Conservation (phyloP, 176 grass and related monocot genomes). For the Bothriochloa decipiens region DNA sequence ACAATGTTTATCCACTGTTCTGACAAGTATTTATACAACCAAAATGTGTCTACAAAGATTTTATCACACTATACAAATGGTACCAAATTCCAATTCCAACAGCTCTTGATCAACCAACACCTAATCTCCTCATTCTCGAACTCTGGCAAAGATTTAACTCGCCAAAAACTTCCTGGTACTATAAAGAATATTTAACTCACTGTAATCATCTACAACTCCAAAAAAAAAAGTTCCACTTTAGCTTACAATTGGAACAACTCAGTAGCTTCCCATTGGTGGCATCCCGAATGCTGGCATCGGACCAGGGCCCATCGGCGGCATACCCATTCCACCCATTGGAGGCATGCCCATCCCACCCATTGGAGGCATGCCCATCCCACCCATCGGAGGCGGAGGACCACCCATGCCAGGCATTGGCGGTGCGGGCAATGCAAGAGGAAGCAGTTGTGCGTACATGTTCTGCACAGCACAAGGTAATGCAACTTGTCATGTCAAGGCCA, state of each 20-base stretch:
- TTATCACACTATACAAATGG: constrained; percentile 2
- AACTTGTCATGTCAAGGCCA: constrained; percentile 12
- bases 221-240: background rate
- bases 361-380: constrained; percentile 23
- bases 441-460: constrained; percentile 96
- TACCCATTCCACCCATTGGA: constrained; percentile 76
- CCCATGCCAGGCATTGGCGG: constrained; percentile 82
- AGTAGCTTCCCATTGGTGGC: constrained; percentile 70
- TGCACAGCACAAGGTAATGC: constrained; percentile 16
- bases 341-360: constrained; percentile 36
- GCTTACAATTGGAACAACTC: constrained; percentile 28
- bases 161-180: constrained; percentile 57
- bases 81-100: too few species aligned
- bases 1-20: too few species aligned
- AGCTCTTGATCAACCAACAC: background rate
- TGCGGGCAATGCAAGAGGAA: constrained; percentile 89
- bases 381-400: background rate
- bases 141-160: background rate
- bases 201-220: constrained; percentile 43
- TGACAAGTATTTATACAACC: background rate
- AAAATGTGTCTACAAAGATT: background rate
- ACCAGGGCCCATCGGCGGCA: constrained; percentile 49
- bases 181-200: constrained; percentile 57
- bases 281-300: too few species aligned
- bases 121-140: background rate